Evolutionary conservation across 495 filamentous ascomycete genomes (phyloP).

Genomic region (Apiosordaria backusii): DNA sequence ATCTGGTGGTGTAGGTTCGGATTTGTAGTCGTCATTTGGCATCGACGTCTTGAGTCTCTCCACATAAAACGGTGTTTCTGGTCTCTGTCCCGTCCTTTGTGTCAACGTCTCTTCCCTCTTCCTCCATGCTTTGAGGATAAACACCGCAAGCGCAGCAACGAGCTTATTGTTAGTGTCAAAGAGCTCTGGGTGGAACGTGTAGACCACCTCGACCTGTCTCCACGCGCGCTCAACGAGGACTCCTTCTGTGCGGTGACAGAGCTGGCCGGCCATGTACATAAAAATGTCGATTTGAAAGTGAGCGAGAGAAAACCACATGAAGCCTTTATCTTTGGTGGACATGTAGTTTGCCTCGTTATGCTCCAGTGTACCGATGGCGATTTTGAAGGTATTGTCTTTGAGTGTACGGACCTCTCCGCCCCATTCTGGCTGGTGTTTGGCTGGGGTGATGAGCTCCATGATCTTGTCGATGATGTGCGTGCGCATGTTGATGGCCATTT

Average conservation of each 20-base stretch:
- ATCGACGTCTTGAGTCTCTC: conserved; percentile 28
- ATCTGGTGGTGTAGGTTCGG: conserved; percentile 23
- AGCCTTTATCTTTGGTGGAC: conserved; percentile 35
- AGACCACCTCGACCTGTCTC: conserved; percentile 40
- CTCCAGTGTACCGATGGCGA: conserved; percentile 43
- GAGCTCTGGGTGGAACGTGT: conserved; percentile 44
- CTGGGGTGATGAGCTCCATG: conserved; percentile 41
- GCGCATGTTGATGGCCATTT: conserved; percentile 48
- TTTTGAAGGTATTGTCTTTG: conserved; percentile 48
- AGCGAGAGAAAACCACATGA: conserved; percentile 48
- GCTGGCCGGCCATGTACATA: conserved; percentile 51
- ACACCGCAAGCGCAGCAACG: conserved; percentile 40
- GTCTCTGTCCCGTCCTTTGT: conserved; percentile 16
- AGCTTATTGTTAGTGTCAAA: conserved; percentile 41
- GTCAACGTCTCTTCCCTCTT: conserved; percentile 36
- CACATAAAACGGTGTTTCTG: conserved; percentile 37
- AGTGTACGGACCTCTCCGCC: conserved; percentile 34
- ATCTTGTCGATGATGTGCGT: conserved; percentile 43
- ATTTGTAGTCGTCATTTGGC: conserved; percentile 22
- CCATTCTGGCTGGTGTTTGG: conserved; percentile 43
- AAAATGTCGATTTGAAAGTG: conserved; percentile 54
- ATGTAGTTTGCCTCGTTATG: conserved; percentile 42
- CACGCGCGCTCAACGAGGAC: conserved; percentile 52
- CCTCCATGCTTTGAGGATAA: conserved; percentile 47
- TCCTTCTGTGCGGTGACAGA: conserved; percentile 48